These are phyloP conservation scores for Candida sojae DNA, from an alignment of 1,139 yeast species.

Conservation along the genomic window DNA sequence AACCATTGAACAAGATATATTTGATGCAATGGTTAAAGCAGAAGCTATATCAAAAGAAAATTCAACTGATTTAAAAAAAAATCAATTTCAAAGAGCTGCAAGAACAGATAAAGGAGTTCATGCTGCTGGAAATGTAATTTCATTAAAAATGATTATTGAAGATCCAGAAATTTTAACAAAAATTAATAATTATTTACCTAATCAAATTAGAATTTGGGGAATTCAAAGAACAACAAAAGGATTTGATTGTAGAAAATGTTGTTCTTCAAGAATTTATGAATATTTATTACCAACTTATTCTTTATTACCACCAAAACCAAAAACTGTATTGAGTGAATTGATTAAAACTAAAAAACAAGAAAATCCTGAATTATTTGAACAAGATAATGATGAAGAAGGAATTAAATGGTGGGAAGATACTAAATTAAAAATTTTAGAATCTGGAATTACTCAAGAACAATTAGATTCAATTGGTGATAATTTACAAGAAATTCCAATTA, in stretches of 20 bases:
- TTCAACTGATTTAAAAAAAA: slow-evolving; percentile 85
- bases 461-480: slow-evolving; percentile 9
- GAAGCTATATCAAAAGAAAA: slow-evolving; percentile 92
- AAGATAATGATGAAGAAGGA: slow-evolving; percentile 69
- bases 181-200: slow-evolving; percentile 77
- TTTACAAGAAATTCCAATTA: not conserved
- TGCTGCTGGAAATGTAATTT: slow-evolving; percentile 95
- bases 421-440: slow-evolving; percentile 38
- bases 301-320: slow-evolving; percentile 86
- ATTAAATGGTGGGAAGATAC: slow-evolving; percentile 70
- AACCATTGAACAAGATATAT: slow-evolving; percentile 91
- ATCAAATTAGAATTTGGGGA: slow-evolving; percentile 90
- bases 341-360: slow-evolving; percentile 54
- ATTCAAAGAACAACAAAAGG: slow-evolving; percentile 85
- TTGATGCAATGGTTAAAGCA: slow-evolving; percentile 79
- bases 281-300: slow-evolving; percentile 90
- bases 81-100: slow-evolving; percentile 94
- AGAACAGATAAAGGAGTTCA: slow-evolving; percentile 99
- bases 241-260: slow-evolving; percentile 93
- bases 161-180: slow-evolving; percentile 75
- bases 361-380: slow-evolving; percentile 57
- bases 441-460: slow-evolving; percentile 53
- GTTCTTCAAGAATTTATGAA: slow-evolving; percentile 92
- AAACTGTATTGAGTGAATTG: slow-evolving; percentile 60
- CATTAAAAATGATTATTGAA: slow-evolving; percentile 85